Base-by-base conservation (phyloP, 1,284 basidiomycete genomes). In the Paramarasmius palmivorus region DNA sequence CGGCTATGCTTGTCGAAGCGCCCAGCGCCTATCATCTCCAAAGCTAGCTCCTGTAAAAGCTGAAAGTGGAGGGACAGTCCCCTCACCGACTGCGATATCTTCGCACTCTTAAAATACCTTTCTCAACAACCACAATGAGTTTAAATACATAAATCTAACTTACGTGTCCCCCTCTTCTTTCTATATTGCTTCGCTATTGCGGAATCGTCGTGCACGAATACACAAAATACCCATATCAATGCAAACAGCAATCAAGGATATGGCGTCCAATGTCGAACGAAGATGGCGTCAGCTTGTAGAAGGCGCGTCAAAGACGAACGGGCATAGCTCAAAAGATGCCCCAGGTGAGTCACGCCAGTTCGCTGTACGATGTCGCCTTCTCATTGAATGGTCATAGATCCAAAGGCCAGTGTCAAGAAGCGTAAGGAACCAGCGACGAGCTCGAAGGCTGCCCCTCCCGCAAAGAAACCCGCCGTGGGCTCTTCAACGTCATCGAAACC, bases 231-330 rank as follows among this genome's bases (percentile, higher is more conserved):
- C 35, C 46, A 51, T 48, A 40, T 48, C 34, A 20, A 29, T 66
- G 64, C 60, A 64, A 63, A 72, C 76, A 92, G 90, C 90, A 72
- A 83, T 91, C 86, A 89, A 90, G 84, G 90, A 92, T 75, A 89
- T 92, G 86, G 90, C 90, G 64, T 82, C 82, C 67, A 91, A 90
- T 73, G 76, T 92, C 73, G 88, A 90, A 73, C 82, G 81, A 66
- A 84, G 83, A 74, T 92, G 90, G 90, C 82, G 87, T 59, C 73
- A 76, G 59, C 57, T 61, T 62, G 56, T 63, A 66, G 61, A 64
- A 63, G 56, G 57, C 25, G 53, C 53, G 35, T 52, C 49, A 22
- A 41, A 42, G 26, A 69, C 71, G 69, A 82, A 78, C 39, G 37
- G 69, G 67, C 67, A 63, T 64, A 76, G 79, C 61, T 73, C 59